Base-by-base conservation (phyloP, 345 rosid genomes). In the Aethionema arabicum region DNA sequence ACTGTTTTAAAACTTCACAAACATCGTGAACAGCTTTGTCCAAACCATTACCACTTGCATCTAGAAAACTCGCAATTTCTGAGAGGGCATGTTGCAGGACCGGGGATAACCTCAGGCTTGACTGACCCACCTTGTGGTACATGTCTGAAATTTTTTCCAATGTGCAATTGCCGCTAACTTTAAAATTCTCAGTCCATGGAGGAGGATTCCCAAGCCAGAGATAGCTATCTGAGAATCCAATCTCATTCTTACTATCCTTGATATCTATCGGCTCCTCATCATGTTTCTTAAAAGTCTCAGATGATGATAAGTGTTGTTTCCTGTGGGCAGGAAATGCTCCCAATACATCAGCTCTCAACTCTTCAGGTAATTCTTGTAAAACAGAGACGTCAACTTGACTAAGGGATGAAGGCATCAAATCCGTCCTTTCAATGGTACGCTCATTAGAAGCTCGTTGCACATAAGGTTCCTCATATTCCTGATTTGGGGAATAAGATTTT, bases 121-220 rank as follows among this genome's bases (percentile, higher is more conserved):
- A 78, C 51, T 48, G 83, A 72, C n/a, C 79, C 77, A 52, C 69
- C 75, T 73, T 81, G 76, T 60, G 42, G 72, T 76, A 89, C 63
- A 77, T 75, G 52, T 85, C 86, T 33, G 93, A 82, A 49, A 89
- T 35, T 44, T 52, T 60, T 35, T 74, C 81, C 68, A 89, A 64
- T 11, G 71, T 69, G 61, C 45, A 67, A 63, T 69, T 70, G 47
- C 78, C 82, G 77, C 89, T 83, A 69, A 15, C 61, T 82, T 65
- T 80, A 71, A 86, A 92, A 52, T 74, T 76, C 40, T 81, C 79
- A 65, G 79, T 78, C 98, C 96, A 92, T 6, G 4, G 43, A 35
- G 96, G 98, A 56, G 98, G 98, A 77, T 72, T 73, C 59, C 93
- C 98, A 58, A 51, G 65, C 91, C 90, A 86, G 57, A 83, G 82